Conservation (phyloP, 805 yeast species). For the Kodamaea kakaduensis region DNA sequence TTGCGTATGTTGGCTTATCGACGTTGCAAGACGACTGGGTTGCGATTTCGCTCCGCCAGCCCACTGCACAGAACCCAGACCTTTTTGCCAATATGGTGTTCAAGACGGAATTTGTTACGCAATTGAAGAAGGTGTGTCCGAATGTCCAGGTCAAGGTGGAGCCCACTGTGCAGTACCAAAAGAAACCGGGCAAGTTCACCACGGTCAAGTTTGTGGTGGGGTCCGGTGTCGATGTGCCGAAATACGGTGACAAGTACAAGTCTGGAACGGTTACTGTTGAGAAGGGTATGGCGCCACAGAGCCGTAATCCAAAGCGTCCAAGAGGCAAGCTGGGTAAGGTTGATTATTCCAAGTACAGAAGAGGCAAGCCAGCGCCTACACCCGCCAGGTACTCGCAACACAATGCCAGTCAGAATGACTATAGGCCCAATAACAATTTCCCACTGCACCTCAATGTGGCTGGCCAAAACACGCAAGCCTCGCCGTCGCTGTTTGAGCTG, state of each 20-base stretch:
- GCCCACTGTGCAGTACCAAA: slow-evolving; percentile 73
- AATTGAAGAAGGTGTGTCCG: slow-evolving; percentile 58
- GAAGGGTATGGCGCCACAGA: slow-evolving; percentile 70
- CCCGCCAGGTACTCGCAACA: slow-evolving; percentile 20
- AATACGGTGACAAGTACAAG: slow-evolving; percentile 71
- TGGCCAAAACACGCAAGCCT: slow-evolving; percentile 14
- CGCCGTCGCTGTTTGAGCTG: no score
- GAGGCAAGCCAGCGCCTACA: slow-evolving; percentile 9
- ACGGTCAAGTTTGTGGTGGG: slow-evolving; percentile 65
- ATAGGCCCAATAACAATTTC: slow-evolving; percentile 20
- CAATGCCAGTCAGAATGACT: slow-evolving; percentile 15
- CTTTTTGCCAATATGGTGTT: slow-evolving; percentile 73
- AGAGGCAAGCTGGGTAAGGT: slow-evolving; percentile 43
- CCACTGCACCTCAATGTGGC: slow-evolving; percentile 12
- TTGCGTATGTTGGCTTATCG: slow-evolving; percentile 65
- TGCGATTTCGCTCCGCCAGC: slow-evolving; percentile 52
- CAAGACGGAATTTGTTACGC: slow-evolving; percentile 85
- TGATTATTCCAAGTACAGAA: slow-evolving; percentile 39
- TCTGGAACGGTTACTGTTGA: slow-evolving; percentile 82
- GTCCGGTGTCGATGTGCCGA: slow-evolving; percentile 52
- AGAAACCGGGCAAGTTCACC: slow-evolving; percentile 85
- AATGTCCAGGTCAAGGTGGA: slow-evolving; percentile 63
- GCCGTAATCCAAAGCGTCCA: slow-evolving; percentile 74
- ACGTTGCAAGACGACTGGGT: slow-evolving; percentile 90
- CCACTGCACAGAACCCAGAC: slow-evolving; percentile 63